Conservation (phyloP, 2,329 filamentous ascomycete species). For the Fusarium clavum region DNA sequence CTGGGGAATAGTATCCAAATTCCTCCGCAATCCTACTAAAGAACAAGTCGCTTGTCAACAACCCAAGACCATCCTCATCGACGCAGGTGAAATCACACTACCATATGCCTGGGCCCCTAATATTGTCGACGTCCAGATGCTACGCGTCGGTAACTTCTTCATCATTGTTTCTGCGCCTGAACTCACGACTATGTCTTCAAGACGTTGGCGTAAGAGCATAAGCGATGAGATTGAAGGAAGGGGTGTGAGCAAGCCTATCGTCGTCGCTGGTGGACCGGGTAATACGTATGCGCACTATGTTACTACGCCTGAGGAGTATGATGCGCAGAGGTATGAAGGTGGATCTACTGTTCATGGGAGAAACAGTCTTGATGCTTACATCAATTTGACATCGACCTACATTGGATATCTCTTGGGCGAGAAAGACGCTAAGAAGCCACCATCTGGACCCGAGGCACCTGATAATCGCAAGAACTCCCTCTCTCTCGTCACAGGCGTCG, state of each 20-base stretch:
- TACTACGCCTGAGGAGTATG: constrained; percentile 13
- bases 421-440: background rate
- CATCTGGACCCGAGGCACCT: background rate
- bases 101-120: constrained; percentile 19
- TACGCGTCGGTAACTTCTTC: constrained; percentile 13
- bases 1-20: constrained; percentile 12
- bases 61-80: constrained; percentile 6
- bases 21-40: background rate
- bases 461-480: constrained; percentile 14
- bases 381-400: background rate
- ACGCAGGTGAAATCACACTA: background rate
- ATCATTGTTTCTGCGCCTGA: constrained; percentile 3
- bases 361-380: constrained; percentile 8
- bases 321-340: constrained; percentile 11
- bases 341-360: constrained; percentile 7
- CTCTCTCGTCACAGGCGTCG: background rate
- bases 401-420: background rate
- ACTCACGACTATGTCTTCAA: constrained; percentile 1
- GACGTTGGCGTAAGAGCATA: constrained; percentile 9
- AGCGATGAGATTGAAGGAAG: background rate
- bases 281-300: constrained; percentile 17
- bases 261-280: constrained; percentile 6
- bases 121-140: constrained; percentile 8
- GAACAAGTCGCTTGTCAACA: constrained; percentile 2
- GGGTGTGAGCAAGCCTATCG: background rate